phyloP scores from a whole-genome alignment of 1,284 basidiomycete genomes.

The Moesziomyces sp. region DNA sequence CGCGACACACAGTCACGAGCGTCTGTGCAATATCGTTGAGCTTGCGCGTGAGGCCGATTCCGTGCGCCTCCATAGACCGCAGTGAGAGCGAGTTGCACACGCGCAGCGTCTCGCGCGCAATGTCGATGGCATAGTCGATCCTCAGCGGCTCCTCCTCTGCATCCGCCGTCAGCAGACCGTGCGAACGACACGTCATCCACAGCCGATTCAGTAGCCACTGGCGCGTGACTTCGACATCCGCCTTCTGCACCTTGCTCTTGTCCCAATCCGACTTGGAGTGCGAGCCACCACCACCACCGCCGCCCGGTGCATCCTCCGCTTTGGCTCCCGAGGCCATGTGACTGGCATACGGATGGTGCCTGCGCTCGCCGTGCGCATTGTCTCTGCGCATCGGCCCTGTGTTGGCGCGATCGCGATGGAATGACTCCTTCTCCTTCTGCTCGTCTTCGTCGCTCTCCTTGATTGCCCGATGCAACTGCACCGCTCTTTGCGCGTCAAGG shows the following conservation, averaged over 20 bases:
- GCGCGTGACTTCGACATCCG: constrained; percentile 57
- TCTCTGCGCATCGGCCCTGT: constrained; percentile 13
- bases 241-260: constrained; percentile 50
- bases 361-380: neutral
- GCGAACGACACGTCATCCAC: constrained; percentile 54
- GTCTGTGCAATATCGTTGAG: constrained; percentile 60
- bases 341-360: constrained; percentile 24
- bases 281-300: neutral
- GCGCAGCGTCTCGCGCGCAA: constrained; percentile 52
- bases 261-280: constrained; percentile 32
- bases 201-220: constrained; percentile 57
- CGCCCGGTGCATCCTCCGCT: constrained; percentile 7
- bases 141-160: constrained; percentile 34
- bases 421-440: constrained; percentile 35
- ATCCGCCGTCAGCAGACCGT: constrained; percentile 42
- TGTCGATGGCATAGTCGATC: constrained; percentile 54
- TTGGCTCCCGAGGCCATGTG: constrained; percentile 6
- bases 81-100: constrained; percentile 52
- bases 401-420: constrained; percentile 15
- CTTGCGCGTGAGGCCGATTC: constrained; percentile 53
- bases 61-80: constrained; percentile 57
- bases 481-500: constrained; percentile 38
- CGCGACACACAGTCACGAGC: constrained; percentile 51
- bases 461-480: constrained; percentile 52
- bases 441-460: constrained; percentile 46